Percentiles rank a stretch among this genome's conserved stretches.
Evolutionary conservation across 345 rosid genomes (phyloP).

Genomic region (Cardamine resedifolia): DNA sequence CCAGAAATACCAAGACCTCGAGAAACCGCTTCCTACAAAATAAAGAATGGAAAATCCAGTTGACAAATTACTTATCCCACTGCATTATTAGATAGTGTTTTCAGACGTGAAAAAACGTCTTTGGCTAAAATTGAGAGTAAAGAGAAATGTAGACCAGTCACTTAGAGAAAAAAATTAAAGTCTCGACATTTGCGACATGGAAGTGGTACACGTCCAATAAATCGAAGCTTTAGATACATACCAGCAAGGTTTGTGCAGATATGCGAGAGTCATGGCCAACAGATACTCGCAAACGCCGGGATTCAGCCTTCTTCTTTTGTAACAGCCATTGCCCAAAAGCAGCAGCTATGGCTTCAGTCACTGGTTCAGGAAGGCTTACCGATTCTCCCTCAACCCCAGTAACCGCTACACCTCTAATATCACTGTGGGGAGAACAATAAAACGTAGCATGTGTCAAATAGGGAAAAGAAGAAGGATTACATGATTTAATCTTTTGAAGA

Average conservation of each 20-base stretch:
- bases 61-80: not conserved
- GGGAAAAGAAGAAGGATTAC: not conserved
- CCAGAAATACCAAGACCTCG: conserved; percentile 75
- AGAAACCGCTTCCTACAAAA: conserved; percentile 83
- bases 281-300: conserved; percentile 57
- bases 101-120: not conserved
- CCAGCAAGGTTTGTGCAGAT: conserved; percentile 78
- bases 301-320: conserved; percentile 61
- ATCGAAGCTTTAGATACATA: conserved; percentile 32
- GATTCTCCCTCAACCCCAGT: conserved; percentile 95
- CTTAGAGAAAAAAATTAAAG: no score
- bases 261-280: conserved; percentile 96
- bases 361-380: conserved; percentile 72
- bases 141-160: no score
- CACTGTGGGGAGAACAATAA: conserved; percentile 46
- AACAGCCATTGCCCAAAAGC: conserved; percentile 87
- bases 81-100: not conserved
- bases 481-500: no score
- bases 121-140: not conserved
- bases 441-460: conserved; percentile 1
- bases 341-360: conserved; percentile 90
- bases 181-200: no score
- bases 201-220: no score
- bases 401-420: conserved; percentile 93
- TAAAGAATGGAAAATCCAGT: conserved; percentile 30